A percentile compares a stretch with the other conserved stretches of the same genome.
These are phyloP conservation scores for Trichoderma harzianum DNA, from an alignment of 2,329 filamentous ascomycete species.

Conservation along the genomic window DNA sequence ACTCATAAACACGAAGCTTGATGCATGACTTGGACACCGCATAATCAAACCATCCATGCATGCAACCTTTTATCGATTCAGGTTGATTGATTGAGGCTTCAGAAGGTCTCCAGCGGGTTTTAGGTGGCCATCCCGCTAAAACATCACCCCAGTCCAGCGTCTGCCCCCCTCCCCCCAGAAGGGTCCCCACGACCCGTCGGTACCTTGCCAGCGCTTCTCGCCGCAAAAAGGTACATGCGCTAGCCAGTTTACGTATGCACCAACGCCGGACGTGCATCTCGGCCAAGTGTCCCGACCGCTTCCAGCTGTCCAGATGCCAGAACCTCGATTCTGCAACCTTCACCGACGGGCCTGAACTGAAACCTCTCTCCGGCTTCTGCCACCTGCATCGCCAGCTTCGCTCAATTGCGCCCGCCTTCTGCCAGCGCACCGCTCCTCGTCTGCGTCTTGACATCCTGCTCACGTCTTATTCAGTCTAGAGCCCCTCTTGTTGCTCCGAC, in stretches of 20 bases:
- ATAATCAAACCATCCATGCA: background rate
- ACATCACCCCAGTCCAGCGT: constrained; percentile 7
- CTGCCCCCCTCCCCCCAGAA: background rate
- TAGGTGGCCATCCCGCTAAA: background rate
- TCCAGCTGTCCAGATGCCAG: constrained; percentile 11
- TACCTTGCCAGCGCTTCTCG: background rate
- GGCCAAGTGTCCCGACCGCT: constrained; percentile 16
- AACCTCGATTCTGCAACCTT: constrained; percentile 16
- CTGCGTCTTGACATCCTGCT: background rate
- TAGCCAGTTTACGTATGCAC: background rate
- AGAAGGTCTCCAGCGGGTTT: background rate
- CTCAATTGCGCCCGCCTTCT: constrained; percentile 5
- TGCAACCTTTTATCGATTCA: background rate
- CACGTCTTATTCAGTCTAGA: background rate
- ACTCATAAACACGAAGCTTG: background rate
- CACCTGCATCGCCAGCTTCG: constrained; percentile 1
- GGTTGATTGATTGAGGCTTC: background rate
- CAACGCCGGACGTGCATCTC: background rate
- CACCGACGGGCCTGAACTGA: constrained; percentile 3
- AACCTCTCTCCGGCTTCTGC: background rate
- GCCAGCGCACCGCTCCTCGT: background rate
- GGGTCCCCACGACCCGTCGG: background rate
- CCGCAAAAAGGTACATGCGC: background rate
- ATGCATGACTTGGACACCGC: background rate
- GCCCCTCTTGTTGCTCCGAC: background rate